Percentiles rank a stretch among this genome's conserved stretches.
These are phyloP conservation scores for Colletotrichum sp. DNA, from an alignment of 2,329 filamentous ascomycete genomes.

Conservation along the genomic window DNA sequence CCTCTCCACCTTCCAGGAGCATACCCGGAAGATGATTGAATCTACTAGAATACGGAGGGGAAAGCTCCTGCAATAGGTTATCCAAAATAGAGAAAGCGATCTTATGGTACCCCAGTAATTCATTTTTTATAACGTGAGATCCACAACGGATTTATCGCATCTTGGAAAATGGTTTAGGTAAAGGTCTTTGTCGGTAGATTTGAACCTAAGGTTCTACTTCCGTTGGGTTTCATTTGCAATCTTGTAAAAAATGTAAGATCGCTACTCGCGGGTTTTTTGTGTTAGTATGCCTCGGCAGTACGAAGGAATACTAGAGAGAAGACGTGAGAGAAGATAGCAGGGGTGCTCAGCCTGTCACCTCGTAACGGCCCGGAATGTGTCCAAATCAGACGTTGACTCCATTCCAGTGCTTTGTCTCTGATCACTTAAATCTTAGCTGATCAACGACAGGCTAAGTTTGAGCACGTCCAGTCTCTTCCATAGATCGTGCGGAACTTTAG, in stretches of 20 bases:
- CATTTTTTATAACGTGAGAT: no score
- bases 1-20: neutral
- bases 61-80: no score
- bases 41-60: neutral
- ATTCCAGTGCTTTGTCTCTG: neutral
- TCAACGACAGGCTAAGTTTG: neutral
- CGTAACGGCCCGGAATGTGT: neutral
- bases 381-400: neutral
- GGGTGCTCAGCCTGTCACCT: no score
- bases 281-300: no score
- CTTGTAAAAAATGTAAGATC: neutral
- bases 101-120: no score
- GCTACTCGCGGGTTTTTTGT: neutral
- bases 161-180: no score
- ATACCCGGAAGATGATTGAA: neutral
- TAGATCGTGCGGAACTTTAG: neutral
- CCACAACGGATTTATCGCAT: no score
- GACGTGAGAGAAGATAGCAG: no score
- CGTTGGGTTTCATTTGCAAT: neutral
- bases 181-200: no score
- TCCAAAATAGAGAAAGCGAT: no score
- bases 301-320: no score
- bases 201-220: rapidly evolving
- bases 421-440: no score
- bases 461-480: neutral